Conservation (phyloP, 345 rosid genomes). For the Citropsis articulata region DNA sequence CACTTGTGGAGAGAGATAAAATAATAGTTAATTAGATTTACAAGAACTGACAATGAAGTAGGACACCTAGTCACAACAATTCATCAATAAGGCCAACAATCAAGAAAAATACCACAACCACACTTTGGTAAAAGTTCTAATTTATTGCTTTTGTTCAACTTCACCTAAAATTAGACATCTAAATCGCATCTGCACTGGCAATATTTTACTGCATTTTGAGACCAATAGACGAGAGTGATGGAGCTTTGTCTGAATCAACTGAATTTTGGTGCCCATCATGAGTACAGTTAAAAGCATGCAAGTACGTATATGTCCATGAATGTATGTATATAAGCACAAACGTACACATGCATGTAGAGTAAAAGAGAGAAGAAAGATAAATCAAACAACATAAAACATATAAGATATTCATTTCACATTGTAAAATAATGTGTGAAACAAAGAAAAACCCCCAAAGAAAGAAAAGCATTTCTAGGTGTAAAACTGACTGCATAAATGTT, state of each 20-base stretch:
- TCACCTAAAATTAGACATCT: background rate
- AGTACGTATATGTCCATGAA: background rate
- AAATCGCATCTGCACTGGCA: background rate
- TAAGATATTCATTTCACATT: background rate
- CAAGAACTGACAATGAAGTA: background rate
- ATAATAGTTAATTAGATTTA: background rate
- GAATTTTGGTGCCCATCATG: background rate
- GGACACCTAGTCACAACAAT: background rate
- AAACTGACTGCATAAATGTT: background rate
- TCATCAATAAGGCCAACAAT: constrained; percentile 7
- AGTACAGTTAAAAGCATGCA: background rate
- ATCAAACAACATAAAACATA: background rate
- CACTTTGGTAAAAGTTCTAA: background rate
- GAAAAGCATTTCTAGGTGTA: background rate
- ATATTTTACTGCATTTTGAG: background rate
- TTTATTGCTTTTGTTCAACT: background rate
- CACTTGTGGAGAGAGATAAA: background rate
- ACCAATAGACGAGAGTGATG: background rate
- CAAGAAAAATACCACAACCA: background rate
- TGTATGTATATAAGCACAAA: no score
- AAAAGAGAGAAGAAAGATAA: background rate
- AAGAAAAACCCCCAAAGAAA: background rate
- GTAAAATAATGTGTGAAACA: background rate
- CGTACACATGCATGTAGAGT: background rate
- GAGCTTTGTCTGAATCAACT: background rate